Evolutionary conservation across 768 basidiomycete species (phyloP), one percentile per base, ranked within the genome.

Genomic region (Boletus subcaerulescens): DNA sequence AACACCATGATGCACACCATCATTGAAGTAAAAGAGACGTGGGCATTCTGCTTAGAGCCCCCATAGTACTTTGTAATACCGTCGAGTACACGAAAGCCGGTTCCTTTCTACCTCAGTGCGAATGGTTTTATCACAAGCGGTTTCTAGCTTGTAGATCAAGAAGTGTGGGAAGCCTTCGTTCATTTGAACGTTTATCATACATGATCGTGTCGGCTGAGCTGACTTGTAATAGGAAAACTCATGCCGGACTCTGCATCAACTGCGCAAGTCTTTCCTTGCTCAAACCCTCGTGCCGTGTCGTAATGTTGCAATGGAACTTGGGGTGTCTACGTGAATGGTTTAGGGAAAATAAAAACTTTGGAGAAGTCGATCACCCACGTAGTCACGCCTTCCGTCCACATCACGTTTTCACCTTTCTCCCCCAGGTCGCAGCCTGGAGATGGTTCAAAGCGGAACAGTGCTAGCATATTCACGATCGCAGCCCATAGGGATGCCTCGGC

Each of bases 1-100:
- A 81, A 53, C 75, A 80, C 53, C 75, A 71, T 55, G 76, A 74
- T 24, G 72, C 69, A 51, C 75, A 79, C 67, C 79, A 82, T 65
- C 80, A 84, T 50, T 72, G 49, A 63, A 55, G 44, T 48, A 53
- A 58, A 57, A 53, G 35, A 40, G 39, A 24, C 33, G n/a, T 36
- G 47, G 18, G 5, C 45, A 26, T 42, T 10, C 31, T 56, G 24
- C 35, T 45, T 64, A 62, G 64, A 61, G 22, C 39, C 20, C 52
- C 44, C 5, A 22, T 56, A 63, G 64, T 61, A 44, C 32, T 43
- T 33, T 66, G 59, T 64, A 59, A 53, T 33, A 33, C 32, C 40
- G 17, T 48, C 20, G 36, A 42, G 54, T 49, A 44, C 45, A 24
- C 32, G 31, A 52, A 49, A 53, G 32, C n/a, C 12, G 9, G 22